A percentile compares a stretch with the other conserved stretches of the same genome.
phyloP scores from a whole-genome alignment of 768 basidiomycete genomes.

The Lactarius deliciosus region DNA sequence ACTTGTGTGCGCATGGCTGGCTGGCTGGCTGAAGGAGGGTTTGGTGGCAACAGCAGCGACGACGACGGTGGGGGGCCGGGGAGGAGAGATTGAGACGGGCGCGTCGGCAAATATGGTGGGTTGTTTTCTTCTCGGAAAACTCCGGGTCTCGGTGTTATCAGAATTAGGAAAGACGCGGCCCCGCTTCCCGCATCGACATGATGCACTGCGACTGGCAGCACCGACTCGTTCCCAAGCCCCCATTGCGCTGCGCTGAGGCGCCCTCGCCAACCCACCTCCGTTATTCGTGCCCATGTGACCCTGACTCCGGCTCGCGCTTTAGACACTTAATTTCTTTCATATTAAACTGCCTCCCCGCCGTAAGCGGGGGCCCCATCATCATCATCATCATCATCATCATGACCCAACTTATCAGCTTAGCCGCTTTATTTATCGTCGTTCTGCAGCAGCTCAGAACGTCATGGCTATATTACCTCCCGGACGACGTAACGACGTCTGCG shows the following conservation, averaged over 20 bases:
- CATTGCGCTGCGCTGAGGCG: conserved; percentile 72
- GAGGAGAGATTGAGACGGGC: neutral
- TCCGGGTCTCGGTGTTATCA: conserved; percentile 10
- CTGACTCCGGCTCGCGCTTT: conserved; percentile 1
- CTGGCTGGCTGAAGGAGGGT: neutral
- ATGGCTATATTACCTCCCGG: neutral
- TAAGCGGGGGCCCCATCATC: conserved; percentile 1
- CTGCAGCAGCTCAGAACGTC: neutral
- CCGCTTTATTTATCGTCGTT: conserved; percentile 19
- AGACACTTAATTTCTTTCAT: neutral
- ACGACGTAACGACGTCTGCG: conserved; percentile 4
- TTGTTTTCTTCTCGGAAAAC: conserved; percentile 21
- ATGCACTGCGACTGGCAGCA: too few relatives aligned
- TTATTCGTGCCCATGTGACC: neutral
- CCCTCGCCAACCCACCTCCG: conserved; percentile 10
- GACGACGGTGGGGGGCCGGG: conserved; percentile 3
- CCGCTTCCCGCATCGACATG: conserved; percentile 60
- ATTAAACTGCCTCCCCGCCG: neutral
- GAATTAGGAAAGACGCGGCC: too few relatives aligned
- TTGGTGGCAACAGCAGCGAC: conserved; percentile 24
- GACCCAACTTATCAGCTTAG: conserved; percentile 23
- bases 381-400: neutral
- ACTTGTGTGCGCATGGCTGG: conserved; percentile 54
- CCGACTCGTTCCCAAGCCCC: conserved; percentile 66
- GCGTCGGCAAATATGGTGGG: conserved; percentile 21